Evolutionary conservation across 495 filamentous ascomycete genomes (phyloP), one percentile per base, ranked within the genome.

Genomic region (Neurospora sp.): DNA sequence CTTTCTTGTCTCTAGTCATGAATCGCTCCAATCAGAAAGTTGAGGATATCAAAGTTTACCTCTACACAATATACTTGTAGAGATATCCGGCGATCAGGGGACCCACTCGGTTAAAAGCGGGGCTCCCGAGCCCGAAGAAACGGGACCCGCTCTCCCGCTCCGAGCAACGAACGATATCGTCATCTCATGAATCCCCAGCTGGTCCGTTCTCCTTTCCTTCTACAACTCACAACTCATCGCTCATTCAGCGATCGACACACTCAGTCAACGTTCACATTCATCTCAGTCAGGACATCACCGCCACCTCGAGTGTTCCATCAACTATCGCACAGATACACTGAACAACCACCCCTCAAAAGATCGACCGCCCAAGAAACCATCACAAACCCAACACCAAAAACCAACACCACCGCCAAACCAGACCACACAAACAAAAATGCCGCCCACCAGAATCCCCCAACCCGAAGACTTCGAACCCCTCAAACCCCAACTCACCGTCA

Each of bases 401-500:
- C 18, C 42, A 20, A 2, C 6, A 20, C 18, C 42, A 20, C 5
- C 6, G 20, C 42, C 1, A n/a, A 23, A 23, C 5, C 4, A 59
- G n/a, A n/a, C n/a, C n/a, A n/a, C n/a, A 59, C 27, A 59, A 3
- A 3, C 35, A 35, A 4, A 4, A 4, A 66, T 66, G 54, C 3
- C 54, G 0, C 23, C 6, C 2, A 66, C 54, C 1, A 0, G 54
- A 0, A 66, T 66, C 54, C 74, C 11, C 69, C 73, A 20, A 74
- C 74, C 4, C 54, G 76, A 35, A 70, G 74, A 31, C 2, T 41
- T 70, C 11, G 40, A 23, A 0, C 20, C 71, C 48, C 72, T 76
- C 46, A 70, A 71, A 16, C 72, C 79, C 70, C 71, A 72, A 1
- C 71, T 85, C 41, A 76, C 79, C 37, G 37, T 81, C 66, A 74